These are phyloP conservation scores for Ananas comosus DNA, from an alignment of 176 grass and related monocot species.

Conservation along the genomic window DNA sequence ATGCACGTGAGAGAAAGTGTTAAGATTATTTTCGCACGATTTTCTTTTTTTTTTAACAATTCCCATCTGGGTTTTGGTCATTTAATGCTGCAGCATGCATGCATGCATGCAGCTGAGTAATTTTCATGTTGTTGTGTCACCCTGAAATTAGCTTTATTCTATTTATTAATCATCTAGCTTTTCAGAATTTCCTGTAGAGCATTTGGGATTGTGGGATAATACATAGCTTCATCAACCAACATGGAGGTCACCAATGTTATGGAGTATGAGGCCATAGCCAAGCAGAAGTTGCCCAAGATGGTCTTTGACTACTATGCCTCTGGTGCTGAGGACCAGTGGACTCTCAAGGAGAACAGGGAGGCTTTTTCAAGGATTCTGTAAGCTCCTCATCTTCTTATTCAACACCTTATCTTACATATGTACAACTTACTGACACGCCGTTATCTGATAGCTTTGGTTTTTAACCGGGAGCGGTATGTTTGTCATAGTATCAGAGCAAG, in stretches of 20 bases:
- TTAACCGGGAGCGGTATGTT: too few species aligned
- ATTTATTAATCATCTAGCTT: too few species aligned
- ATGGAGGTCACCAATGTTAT: slow-evolving; percentile 83
- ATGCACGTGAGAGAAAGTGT: too few species aligned
- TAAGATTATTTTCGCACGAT: too few species aligned
- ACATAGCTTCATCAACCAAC: not conserved
- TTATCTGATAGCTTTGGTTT: too few species aligned
- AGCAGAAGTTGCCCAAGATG: slow-evolving; percentile 92
- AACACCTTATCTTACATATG: too few species aligned
- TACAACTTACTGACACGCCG: too few species aligned
- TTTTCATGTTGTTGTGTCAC: too few species aligned
- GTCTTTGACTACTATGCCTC: slow-evolving; percentile 86
- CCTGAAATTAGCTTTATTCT: too few species aligned
- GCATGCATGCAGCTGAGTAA: too few species aligned
- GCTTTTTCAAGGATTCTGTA: slow-evolving; percentile 91
- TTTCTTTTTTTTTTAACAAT: not conserved
- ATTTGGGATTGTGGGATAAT: not conserved
- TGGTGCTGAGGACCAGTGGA: slow-evolving; percentile 91
- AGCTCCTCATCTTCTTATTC: slow-evolving; percentile 3
- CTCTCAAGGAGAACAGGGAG: slow-evolving; percentile 79
- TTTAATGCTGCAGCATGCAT: not conserved
- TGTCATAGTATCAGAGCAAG: too few species aligned
- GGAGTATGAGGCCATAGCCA: slow-evolving; percentile 87
- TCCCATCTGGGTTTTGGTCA: not conserved
- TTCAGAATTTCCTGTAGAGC: not conserved